phyloP scores from a whole-genome alignment of 2,329 filamentous ascomycete species.

The Diplodia intermedia region DNA sequence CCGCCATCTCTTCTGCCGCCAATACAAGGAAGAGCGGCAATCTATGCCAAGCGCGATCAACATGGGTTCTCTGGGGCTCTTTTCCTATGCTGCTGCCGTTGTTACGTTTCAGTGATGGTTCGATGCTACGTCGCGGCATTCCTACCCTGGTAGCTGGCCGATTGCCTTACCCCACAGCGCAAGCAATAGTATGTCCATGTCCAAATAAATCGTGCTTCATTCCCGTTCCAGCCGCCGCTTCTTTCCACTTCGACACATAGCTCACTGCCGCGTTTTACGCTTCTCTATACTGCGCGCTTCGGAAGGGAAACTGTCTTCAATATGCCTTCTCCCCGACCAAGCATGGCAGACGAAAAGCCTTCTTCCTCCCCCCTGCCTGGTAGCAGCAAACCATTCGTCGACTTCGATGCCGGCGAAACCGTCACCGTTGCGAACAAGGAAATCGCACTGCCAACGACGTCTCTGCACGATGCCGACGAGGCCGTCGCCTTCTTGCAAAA shows the following conservation, averaged over 20 bases:
- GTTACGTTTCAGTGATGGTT: neutral
- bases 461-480: conserved; percentile 44
- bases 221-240: neutral
- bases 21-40: conserved; percentile 10
- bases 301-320: neutral
- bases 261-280: neutral
- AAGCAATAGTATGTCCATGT: neutral
- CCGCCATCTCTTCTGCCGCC: conserved; percentile 3
- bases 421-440: conserved; percentile 13
- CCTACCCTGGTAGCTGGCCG: neutral
- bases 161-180: neutral
- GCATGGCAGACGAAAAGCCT: conserved; percentile 1
- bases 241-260: neutral
- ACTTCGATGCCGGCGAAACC: neutral
- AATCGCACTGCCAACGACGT: neutral
- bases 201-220: neutral
- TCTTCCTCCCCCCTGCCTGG: neutral
- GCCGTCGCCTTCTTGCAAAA: conserved; percentile 47
- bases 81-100: neutral
- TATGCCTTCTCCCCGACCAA: neutral
- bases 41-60: conserved; percentile 12
- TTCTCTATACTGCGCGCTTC: neutral
- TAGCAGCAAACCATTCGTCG: neutral
- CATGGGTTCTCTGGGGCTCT: neutral
- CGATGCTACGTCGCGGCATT: conserved; percentile 8